These are phyloP conservation scores for Choiromyces venosus DNA, from an alignment of 495 filamentous ascomycete species.

Conservation along the genomic window DNA sequence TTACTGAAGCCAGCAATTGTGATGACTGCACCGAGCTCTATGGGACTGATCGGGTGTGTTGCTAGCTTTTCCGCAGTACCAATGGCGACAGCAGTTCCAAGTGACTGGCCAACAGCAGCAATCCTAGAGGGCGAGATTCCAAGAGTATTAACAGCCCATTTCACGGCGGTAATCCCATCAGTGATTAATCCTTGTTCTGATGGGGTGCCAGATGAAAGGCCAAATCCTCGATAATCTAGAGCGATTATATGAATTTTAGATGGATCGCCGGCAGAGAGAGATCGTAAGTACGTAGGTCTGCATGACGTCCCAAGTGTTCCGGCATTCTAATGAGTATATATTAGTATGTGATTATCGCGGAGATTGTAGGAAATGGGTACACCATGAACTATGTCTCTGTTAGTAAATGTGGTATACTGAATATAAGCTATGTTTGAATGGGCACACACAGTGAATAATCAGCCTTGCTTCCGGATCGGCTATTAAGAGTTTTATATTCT, in stretches of 20 bases:
- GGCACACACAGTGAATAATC: constrained; percentile 53
- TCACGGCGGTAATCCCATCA: constrained; percentile 66
- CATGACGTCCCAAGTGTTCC: constrained; percentile 52
- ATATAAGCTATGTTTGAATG: background rate
- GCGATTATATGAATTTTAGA: constrained; percentile 58
- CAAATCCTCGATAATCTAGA: constrained; percentile 89
- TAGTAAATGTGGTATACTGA: constrained; percentile 1
- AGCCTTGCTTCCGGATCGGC: constrained; percentile 54
- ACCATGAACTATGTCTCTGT: constrained; percentile 8
- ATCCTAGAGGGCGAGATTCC: constrained; percentile 65
- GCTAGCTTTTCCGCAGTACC: constrained; percentile 65
- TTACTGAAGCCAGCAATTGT: constrained; percentile 74
- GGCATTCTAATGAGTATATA: constrained; percentile 46
- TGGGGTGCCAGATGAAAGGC: constrained; percentile 69
- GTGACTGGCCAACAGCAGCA: constrained; percentile 76
- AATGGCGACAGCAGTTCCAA: constrained; percentile 77
- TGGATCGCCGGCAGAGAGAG: constrained; percentile 49
- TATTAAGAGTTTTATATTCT: constrained; percentile 52
- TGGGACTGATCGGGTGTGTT: constrained; percentile 26
- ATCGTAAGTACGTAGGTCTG: constrained; percentile 51
- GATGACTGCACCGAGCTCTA: constrained; percentile 62
- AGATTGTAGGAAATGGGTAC: constrained; percentile 7
- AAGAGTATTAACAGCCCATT: constrained; percentile 63
- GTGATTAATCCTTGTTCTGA: constrained; percentile 75
- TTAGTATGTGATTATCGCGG: constrained; percentile 9